These are phyloP conservation scores for Acorus gramineus DNA, from an alignment of 106 monocot species.

Conservation along the genomic window DNA sequence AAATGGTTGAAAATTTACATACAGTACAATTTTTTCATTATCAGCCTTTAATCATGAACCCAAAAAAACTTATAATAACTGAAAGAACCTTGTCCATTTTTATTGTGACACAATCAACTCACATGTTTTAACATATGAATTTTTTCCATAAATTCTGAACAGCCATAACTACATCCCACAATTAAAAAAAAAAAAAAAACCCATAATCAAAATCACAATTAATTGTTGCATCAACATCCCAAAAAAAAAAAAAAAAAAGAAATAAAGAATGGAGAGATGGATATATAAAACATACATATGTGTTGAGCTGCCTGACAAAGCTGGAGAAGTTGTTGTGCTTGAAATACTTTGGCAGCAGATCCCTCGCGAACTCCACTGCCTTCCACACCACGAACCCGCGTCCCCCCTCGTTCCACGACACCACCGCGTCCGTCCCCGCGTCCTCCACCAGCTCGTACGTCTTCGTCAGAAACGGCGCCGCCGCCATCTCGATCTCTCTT, in stretches of 20 bases:
- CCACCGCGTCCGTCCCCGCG: conserved; percentile 47
- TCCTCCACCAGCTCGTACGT: conserved; percentile 82
- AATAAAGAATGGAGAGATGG: not conserved
- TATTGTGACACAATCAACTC: too few species aligned
- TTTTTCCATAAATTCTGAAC: too few species aligned
- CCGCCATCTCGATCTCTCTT: conserved; percentile 7
- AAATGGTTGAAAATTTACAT: too few species aligned
- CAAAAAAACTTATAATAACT: too few species aligned
- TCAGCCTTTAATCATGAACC: too few species aligned
- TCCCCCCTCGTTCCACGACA: conserved; percentile 65
- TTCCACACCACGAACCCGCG: conserved; percentile 71
- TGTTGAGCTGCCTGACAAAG: conserved; percentile 89
- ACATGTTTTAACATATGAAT: too few species aligned
- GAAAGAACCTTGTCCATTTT: too few species aligned
- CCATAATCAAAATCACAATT: too few species aligned
- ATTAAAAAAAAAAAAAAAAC: too few species aligned
- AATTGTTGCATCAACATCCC: not conserved
- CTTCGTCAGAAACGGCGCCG: conserved; percentile 78
- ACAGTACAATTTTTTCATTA: too few species aligned
- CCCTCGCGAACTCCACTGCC: conserved; percentile 61
- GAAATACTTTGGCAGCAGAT: conserved; percentile 73
- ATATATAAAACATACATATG: conserved; percentile 51
- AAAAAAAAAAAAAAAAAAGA: not conserved
- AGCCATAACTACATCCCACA: too few species aligned
- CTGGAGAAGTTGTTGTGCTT: conserved; percentile 89